Evolutionary conservation across 805 yeast genomes (phyloP), one percentile per base, ranked within the genome.

Genomic region (Metschnikowia koreensis): DNA sequence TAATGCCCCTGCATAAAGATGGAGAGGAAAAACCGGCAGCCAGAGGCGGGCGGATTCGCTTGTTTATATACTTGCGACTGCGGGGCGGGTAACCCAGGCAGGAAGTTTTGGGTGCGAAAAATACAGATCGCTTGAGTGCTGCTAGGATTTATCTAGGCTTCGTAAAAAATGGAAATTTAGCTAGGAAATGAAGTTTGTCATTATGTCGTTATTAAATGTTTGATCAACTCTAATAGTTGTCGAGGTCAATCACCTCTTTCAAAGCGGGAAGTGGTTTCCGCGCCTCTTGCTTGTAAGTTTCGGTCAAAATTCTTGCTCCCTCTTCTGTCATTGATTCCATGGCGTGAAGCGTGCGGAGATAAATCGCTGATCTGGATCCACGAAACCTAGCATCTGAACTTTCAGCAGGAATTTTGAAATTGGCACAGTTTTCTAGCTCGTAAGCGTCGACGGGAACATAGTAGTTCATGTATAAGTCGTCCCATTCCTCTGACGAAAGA

Each of bases 1-100:
- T 94, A 93, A 91, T 93, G 97, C 98, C 98, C 99, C 87, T 87
- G 99, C 98, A 93, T 90, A 93, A 93, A 86, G 97, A 92, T 89
- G 78, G 71, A 70, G 79, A 76, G 60, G 57, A 58, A 68, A 70
- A 33, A n/a, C 3, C 10, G 13, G 11, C 4, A 1, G 8, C 29
- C 11, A 22, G 17, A 17, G 15, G 6, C 34, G 54, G 53, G 46
- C 47, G 52, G 54, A 33, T 9, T 16, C 29, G 38, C 29, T 34
- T 45, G 46, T 44, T 50, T 58, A 57, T 53, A 55, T 26, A 47
- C 37, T 36, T 29, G 47, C 31, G 26, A 6, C 9, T 13, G 26
- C 29, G 44, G 16, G 51, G 48, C 60, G 61, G 61, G 60, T 56
- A 56, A 54, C 53, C 46, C 36, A 16, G 22, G 22, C 4, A 22